Evolutionary conservation across 441 rosid species (phyloP), one percentile per base, ranked within the genome.

Genomic region (Pelargonium citronellum): DNA sequence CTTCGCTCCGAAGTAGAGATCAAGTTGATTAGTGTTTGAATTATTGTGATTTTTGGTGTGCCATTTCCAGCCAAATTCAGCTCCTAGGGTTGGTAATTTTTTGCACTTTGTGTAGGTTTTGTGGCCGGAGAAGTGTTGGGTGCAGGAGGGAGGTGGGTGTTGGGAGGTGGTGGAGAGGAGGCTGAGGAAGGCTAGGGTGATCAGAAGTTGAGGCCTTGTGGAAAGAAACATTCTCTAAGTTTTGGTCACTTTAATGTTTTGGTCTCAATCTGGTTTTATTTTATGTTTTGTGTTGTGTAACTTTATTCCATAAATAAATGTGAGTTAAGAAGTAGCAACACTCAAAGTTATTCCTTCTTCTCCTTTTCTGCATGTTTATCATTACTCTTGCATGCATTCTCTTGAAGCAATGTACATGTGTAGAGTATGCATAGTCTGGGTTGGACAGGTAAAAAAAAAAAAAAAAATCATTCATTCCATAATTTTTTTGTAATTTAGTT

Each of bases 31-130:
- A 13, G 5, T 30, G 37, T 30, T 53, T 6, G 20, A 4, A 19
- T 46, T 22, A 15, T 69, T 66, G 17, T 41, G 43, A 0, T 69
- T 39, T 46, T 58, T 1, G 20, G 60, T 13, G 60, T 5, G 1
- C 67, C 67, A 67, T n/a, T 71, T 70, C 89, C 89, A 87, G 8
- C 74, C 87, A 2, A 87, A 79, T 71, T 85, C 81, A 6, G 81
- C 82, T 6, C 66, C 75, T n/a, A 87, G 75, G 43, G 86, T 80
- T 39, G 76, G 57, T 37, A 85, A 22, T 73, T 66, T 75, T 76
- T 16, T 82, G 84, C 91, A 84, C 3, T 58, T 12, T 6, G 81
- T 34, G n/a, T 72, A 13, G 22, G 70, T 70, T n/a, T 39, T 70
- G 1, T 3, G 4, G 5, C 12, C 0, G n/a, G 1, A 46, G 41